Base-by-base conservation (phyloP, 371 early-diverging fungal genomes). In the Mucor sp. region DNA sequence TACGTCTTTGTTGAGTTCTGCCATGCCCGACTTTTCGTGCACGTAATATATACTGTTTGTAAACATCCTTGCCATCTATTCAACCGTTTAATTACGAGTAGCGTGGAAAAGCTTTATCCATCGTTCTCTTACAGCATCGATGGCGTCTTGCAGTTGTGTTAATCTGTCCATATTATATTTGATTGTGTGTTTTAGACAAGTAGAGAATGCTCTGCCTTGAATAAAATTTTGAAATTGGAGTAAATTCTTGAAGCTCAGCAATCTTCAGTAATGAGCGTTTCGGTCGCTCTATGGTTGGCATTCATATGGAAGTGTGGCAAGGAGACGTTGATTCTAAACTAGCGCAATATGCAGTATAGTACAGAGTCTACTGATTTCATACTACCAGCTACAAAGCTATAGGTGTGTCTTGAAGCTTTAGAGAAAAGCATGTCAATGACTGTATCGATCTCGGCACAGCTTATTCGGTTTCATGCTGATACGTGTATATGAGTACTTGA, bases 61-160 rank as follows among this genome's bases (percentile, higher is more conserved):
- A 39, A 84, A 79, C 78, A 84, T 84, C 37, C 81, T 69, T 58
- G 84, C 79, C 78, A 81, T 78, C 80, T 84, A 66, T 14, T 35
- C 25, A 50, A 39, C 30, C 21, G 8, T 21, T 47, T 6, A 41
- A 25, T 17, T 6, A 15, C n/a, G 6, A 5, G 0, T 15, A 8
- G 15, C 2, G 56, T 28, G 5, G 57, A 19, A 19, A 30, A 4
- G 30, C 30, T 17, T 19, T 33, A 43, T 23, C 15, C 33, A 37
- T 6, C 19, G 6, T 30, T 3, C 37, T 32, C 6, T 65, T 79
- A 78, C 83, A 43, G 84, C 76, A 69, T 88, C 88, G 65, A 88
- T 85, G 8, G 86, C 82, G 79, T 88, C 85, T 68, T 88, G 88
- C n/a, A 88, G 66, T 66, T 88, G 88, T 19, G 88, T 88, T 44